Percentiles rank a stretch among this genome's conserved stretches.
Conservation (phyloP, 2,329 filamentous ascomycete species). For the Zymoseptoria crescenta region DNA sequence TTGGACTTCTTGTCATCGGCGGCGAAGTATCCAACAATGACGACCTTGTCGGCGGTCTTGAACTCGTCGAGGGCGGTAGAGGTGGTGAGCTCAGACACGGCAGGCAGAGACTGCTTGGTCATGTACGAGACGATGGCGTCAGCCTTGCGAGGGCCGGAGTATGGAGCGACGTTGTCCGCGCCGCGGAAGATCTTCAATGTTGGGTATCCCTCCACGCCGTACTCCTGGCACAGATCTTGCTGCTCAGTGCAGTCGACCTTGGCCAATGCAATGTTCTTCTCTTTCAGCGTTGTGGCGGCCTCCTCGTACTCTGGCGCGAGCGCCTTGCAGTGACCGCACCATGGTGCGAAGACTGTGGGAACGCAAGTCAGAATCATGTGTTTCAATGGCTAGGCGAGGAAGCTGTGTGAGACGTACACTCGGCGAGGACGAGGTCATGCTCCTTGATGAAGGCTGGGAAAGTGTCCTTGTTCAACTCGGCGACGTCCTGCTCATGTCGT, state of each 20-base stretch:
- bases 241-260: constrained; percentile 96
- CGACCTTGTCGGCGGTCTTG: constrained; percentile 96
- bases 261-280: constrained; percentile 76
- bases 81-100: constrained; percentile 74
- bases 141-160: constrained; percentile 84
- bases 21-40: constrained; percentile 81
- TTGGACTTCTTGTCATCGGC: constrained; percentile 75
- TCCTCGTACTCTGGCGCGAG: constrained; percentile 88
- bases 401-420: constrained; percentile 60
- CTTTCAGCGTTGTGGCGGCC: constrained; percentile 74
- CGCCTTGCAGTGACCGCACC: constrained; percentile 98
- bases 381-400: background rate
- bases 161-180: constrained; percentile 68
- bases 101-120: constrained; percentile 94
- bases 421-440: constrained; percentile 83
- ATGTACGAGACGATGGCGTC: constrained; percentile 75
- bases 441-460: constrained; percentile 80
- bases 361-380: background rate
- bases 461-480: constrained; percentile 73
- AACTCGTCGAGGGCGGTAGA: constrained; percentile 78
- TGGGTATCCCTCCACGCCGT: constrained; percentile 93
- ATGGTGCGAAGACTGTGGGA: constrained; percentile 80
- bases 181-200: constrained; percentile 99
- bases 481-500: constrained; percentile 59
- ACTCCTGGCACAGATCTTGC: constrained; percentile 78